These are phyloP conservation scores for Purshia tridentata DNA, from an alignment of 306 rosid species.

Conservation along the genomic window DNA sequence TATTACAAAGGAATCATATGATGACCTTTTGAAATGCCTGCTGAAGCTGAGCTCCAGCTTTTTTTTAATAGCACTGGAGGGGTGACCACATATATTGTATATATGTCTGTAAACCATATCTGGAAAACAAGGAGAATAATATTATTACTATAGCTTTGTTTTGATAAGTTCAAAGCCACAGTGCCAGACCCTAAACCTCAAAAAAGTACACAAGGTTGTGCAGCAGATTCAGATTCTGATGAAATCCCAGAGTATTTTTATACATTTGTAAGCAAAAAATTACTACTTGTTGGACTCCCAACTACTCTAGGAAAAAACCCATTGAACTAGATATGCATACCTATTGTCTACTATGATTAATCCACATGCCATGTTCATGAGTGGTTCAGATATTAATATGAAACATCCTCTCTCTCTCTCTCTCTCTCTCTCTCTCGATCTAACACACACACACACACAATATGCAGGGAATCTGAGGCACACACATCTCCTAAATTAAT, in stretches of 20 bases:
- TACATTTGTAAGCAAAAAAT: too few relatives aligned
- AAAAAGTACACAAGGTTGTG: background rate
- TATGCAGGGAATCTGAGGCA: too few relatives aligned
- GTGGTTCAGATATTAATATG: too few relatives aligned
- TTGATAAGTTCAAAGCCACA: background rate
- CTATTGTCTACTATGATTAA: too few relatives aligned
- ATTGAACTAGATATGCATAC: too few relatives aligned
- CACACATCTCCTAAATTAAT: too few relatives aligned
- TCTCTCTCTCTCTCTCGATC: too few relatives aligned
- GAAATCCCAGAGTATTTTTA: too few relatives aligned
- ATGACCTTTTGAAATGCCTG: background rate
- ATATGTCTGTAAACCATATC: background rate
- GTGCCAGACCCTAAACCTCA: conserved; percentile 3
- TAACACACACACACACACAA: too few relatives aligned
- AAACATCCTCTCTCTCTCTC: too few relatives aligned
- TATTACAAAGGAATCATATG: background rate
- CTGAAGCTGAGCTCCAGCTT: background rate
- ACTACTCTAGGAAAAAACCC: too few relatives aligned
- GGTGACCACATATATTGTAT: background rate
- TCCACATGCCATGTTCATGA: background rate
- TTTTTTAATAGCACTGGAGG: background rate
- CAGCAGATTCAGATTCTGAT: background rate
- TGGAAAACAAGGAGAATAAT: background rate
- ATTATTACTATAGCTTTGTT: background rate
- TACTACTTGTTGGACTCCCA: too few relatives aligned